A percentile compares a stretch with the other conserved stretches of the same genome.
Evolutionary conservation across 2,329 filamentous ascomycete species (phyloP).

Genomic region (Diaporthe velutina): DNA sequence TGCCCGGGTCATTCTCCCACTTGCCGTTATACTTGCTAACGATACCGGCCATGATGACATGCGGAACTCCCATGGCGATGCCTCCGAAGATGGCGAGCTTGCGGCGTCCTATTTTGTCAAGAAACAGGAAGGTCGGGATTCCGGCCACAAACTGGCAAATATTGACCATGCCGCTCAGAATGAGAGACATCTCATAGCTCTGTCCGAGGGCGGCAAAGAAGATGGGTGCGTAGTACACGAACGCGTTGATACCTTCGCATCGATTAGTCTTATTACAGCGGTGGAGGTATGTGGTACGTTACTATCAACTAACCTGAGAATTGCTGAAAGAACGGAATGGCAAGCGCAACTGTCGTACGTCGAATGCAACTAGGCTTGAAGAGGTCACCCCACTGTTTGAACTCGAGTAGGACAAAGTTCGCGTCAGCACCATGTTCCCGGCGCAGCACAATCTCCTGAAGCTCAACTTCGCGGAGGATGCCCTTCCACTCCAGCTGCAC

Average conservation of each 20-base stretch:
- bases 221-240: slow-evolving; percentile 47
- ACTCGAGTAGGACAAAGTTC: slow-evolving; percentile 55
- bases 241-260: slow-evolving; percentile 44
- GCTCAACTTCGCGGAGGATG: slow-evolving; percentile 61
- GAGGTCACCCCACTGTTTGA: slow-evolving; percentile 60
- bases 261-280: background rate
- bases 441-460: slow-evolving; percentile 56
- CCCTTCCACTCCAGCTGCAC: slow-evolving; percentile 62
- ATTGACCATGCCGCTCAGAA: slow-evolving; percentile 51
- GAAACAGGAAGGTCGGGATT: slow-evolving; percentile 45
- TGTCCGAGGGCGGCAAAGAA: slow-evolving; percentile 48
- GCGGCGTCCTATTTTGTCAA: slow-evolving; percentile 50
- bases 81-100: slow-evolving; percentile 48
- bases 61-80: slow-evolving; percentile 43
- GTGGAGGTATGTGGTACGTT: background rate
- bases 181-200: slow-evolving; percentile 46
- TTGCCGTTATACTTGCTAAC: slow-evolving; percentile 11
- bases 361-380: slow-evolving; percentile 59
- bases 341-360: slow-evolving; percentile 55
- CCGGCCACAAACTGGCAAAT: slow-evolving; percentile 50
- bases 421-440: slow-evolving; percentile 51
- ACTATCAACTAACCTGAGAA: slow-evolving; percentile 48
- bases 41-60: slow-evolving; percentile 36
- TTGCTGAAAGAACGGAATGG: slow-evolving; percentile 59
- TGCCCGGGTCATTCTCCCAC: slow-evolving; percentile 4